Evolutionary conservation across 768 basidiomycete species (phyloP).

Genomic region (Leccinum longicurvipes): DNA sequence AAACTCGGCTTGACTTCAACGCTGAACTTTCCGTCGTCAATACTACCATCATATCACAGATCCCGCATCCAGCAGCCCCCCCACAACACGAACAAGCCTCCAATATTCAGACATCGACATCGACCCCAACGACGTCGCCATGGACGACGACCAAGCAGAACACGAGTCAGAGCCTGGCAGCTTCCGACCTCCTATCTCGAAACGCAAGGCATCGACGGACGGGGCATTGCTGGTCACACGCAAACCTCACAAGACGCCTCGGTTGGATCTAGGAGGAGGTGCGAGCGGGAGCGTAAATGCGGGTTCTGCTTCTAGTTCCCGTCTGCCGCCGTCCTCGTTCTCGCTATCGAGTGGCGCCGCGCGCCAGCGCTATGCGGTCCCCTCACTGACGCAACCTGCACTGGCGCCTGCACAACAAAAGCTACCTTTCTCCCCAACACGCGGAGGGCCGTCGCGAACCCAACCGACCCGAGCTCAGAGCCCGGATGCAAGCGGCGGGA

Average conservation of each 20-base stretch:
- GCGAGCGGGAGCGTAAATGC: neutral
- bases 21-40: neutral
- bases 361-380: neutral
- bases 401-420: neutral
- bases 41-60: conserved; percentile 8
- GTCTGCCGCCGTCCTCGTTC: neutral
- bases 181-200: conserved; percentile 13
- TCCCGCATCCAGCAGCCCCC: conserved; percentile 19
- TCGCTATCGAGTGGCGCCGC: neutral
- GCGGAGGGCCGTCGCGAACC: neutral
- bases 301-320: neutral
- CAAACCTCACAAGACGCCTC: conserved; percentile 18
- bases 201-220: conserved; percentile 25
- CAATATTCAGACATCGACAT: conserved; percentile 13
- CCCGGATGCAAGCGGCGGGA: neutral
- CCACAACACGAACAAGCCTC: conserved; percentile 10
- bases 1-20: neutral
- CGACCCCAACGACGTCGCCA: conserved; percentile 11
- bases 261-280: conserved; percentile 12
- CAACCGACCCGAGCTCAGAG: neutral
- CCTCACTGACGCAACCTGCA: conserved; percentile 8
- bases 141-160: conserved; percentile 23
- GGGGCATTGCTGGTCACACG: conserved; percentile 6
- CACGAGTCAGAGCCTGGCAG: neutral
- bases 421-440: neutral